Evolutionary conservation across 2,329 filamentous ascomycete species (phyloP).

Genomic region (Cytospora mali): DNA sequence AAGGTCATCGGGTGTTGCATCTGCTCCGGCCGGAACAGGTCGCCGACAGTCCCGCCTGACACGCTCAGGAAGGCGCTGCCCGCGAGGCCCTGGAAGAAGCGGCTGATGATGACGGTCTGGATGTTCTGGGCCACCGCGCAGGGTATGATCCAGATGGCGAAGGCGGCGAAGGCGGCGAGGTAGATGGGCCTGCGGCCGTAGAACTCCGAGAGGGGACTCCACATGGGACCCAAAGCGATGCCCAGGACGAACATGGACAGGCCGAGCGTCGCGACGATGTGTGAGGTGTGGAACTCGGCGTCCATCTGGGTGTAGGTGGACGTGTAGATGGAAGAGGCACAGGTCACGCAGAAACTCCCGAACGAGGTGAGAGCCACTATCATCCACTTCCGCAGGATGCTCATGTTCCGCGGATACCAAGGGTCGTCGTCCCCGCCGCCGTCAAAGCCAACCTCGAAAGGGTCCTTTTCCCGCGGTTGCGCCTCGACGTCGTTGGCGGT

Average conservation of each 20-base stretch:
- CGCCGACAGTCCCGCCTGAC: constrained; percentile 82
- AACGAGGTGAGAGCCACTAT: constrained; percentile 74
- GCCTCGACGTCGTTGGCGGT: constrained; percentile 22
- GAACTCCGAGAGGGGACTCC: constrained; percentile 72
- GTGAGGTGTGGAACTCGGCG: constrained; percentile 70
- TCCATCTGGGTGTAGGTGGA: constrained; percentile 78
- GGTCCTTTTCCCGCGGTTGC: constrained; percentile 41
- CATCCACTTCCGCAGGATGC: constrained; percentile 70
- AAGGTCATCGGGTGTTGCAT: constrained; percentile 83
- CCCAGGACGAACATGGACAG: constrained; percentile 83
- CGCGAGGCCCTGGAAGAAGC: constrained; percentile 76
- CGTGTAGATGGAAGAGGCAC: constrained; percentile 86
- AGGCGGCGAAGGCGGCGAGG: constrained; percentile 71
- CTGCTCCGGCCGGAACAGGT: constrained; percentile 70
- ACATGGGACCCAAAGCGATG: constrained; percentile 63
- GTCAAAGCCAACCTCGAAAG: constrained; percentile 70
- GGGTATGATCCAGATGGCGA: constrained; percentile 79
- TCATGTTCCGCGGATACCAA: constrained; percentile 72
- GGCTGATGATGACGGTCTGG: constrained; percentile 73
- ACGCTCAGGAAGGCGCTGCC: constrained; percentile 72
- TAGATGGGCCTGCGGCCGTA: constrained; percentile 84
- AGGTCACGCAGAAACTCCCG: constrained; percentile 84
- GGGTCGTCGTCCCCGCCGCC: constrained; percentile 68
- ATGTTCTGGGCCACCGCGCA: constrained; percentile 81
- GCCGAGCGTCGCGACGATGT: constrained; percentile 75